Conservation (phyloP, 345 rosid genomes). For the Xanthoceras sorbifolium region DNA sequence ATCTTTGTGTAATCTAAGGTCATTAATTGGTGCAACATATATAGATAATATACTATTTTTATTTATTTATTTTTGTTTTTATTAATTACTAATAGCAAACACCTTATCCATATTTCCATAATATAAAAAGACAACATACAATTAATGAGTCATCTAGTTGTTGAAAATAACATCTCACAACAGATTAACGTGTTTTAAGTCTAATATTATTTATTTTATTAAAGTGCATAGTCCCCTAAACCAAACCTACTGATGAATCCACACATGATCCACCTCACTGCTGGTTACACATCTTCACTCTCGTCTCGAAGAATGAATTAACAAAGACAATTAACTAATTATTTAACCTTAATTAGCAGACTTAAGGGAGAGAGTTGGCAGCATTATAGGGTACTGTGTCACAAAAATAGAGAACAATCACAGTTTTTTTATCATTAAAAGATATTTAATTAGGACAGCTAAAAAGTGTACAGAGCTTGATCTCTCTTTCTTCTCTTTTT, state of each 20-base stretch:
- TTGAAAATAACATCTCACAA: conserved; percentile 2
- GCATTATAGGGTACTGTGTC: conserved; percentile 18
- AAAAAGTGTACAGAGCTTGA: conserved; percentile 12
- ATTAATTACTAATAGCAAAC: not conserved
- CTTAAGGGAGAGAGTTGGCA: conserved; percentile 23
- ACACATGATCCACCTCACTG: not conserved
- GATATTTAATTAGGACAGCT: conserved; percentile 17
- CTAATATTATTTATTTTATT: not conserved
- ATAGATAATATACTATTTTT: too few relatives aligned
- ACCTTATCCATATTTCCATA: not conserved
- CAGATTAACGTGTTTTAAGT: not conserved
- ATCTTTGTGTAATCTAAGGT: not conserved
- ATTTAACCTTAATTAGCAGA: not conserved
- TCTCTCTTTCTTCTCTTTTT: not conserved
- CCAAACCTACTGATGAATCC: not conserved
- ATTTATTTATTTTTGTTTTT: too few relatives aligned
- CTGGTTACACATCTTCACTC: conserved; percentile 8
- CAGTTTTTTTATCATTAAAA: not conserved
- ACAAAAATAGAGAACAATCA: not conserved
- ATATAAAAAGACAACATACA: not conserved
- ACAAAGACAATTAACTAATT: not conserved
- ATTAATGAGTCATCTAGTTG: not conserved
- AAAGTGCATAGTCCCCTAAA: conserved; percentile 8
- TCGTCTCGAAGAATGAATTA: conserved; percentile 12
- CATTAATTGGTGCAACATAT: not conserved